Percentiles rank a stretch among this genome's conserved stretches.
Evolutionary conservation across 345 rosid species (phyloP).

Genomic region (Leavenworthia alabamica): DNA sequence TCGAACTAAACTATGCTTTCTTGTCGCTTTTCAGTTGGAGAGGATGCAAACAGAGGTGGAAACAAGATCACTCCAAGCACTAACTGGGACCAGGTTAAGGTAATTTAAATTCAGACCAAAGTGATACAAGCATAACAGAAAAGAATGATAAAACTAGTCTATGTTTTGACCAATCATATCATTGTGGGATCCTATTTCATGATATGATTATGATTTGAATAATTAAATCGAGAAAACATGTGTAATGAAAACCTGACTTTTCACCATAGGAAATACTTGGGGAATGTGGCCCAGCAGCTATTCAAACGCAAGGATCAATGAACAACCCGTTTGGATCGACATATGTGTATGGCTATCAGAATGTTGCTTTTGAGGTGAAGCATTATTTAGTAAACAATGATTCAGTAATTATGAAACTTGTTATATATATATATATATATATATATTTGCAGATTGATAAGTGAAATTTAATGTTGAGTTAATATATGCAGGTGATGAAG

Average conservation of each 20-base stretch:
- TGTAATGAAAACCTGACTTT: neutral
- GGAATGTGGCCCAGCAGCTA: conserved; percentile 94
- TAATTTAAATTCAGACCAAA: conserved; percentile 20
- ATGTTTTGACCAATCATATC: neutral
- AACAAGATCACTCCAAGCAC: conserved; percentile 70
- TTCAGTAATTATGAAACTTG: neutral
- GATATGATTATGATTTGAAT: neutral
- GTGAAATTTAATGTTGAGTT: neutral
- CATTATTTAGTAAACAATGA: neutral
- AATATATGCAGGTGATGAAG: conserved; percentile 81
- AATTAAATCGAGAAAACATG: neutral
- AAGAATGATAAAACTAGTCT: conserved; percentile 15
- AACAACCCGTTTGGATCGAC: conserved; percentile 98
- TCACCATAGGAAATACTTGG: conserved; percentile 75
- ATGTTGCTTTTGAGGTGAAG: conserved; percentile 89
- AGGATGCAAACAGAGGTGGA: conserved; percentile 40
- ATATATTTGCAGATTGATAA: neutral
- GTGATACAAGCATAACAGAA: neutral
- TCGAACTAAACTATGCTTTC: neutral
- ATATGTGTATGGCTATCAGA: conserved; percentile 87
- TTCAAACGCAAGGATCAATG: conserved; percentile 90
- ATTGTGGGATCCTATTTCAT: neutral
- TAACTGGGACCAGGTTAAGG: conserved; percentile 98
- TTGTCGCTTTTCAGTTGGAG: conserved; percentile 39
- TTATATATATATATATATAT: no score